Evolutionary conservation across 768 basidiomycete genomes (phyloP), one percentile per base, ranked within the genome.

Genomic region (Clitopilus passeckerianus): DNA sequence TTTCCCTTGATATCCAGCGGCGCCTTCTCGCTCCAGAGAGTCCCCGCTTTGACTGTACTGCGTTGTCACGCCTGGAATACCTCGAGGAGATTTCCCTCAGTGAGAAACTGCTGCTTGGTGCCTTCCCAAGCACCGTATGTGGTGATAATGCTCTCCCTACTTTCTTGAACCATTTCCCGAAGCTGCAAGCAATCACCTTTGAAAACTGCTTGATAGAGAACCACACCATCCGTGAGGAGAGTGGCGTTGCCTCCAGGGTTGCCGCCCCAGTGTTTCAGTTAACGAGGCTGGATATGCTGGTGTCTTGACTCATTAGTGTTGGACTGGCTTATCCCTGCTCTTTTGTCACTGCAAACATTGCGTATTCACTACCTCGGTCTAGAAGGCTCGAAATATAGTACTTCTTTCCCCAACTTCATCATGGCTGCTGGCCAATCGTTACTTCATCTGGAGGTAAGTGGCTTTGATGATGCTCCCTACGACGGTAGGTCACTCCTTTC

Each of bases 111-210:
- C 52, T 27, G 16, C 24, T 7, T 4, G 37, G 37, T 15, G 3
- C 5, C 37, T 5, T 15, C 2, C 5, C 12, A 9, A 41, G 14
- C n/a, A n/a, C 12, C 10, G n/a, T 12, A 9, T 4, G 22, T 14
- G 52, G 60, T 34, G 63, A 64, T 50, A 34, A 35, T 23, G 57
- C 52, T 43, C 56, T 64, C 12, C 58, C 58, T 53, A 58, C 53
- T 2, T 60, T 64, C 43, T 46, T 64, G 34, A 62, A 62, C 57
- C 53, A 56, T 33, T 64, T 64, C 33, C 58, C 61, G 16, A 57
- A 60, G 33, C 59, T 64, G 7, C 60, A 53, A 34, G 57, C 54
- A 7, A 61, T 64, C 35, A 58, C 52, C 8, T 60, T 64, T 24
- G 50, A 58, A 5, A 5, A 23, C 3, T 64, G 63, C 56, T 27